phyloP scores from a whole-genome alignment of 1,139 yeast genomes.

The Geotrichum histeridarum region DNA sequence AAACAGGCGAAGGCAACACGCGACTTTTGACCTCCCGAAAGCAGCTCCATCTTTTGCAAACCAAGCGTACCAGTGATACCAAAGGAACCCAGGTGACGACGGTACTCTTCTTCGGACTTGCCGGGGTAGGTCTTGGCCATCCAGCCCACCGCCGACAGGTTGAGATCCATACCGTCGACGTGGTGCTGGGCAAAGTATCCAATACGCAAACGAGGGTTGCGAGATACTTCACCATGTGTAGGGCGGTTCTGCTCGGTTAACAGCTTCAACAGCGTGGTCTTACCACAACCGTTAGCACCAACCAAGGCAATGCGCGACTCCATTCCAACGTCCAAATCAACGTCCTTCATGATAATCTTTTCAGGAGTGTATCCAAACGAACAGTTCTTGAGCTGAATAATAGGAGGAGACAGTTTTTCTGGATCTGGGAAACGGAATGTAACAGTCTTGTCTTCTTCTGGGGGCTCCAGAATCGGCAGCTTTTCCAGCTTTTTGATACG shows the following conservation, averaged over 20 bases:
- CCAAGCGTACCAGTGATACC: slow-evolving; percentile 96
- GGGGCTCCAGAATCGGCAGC: slow-evolving; percentile 85
- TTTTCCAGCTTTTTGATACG: slow-evolving; percentile 94
- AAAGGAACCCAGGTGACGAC: slow-evolving; percentile 93
- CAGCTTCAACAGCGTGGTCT: slow-evolving; percentile 83
- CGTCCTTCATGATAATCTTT: slow-evolving; percentile 60
- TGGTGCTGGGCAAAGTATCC: slow-evolving; percentile 99
- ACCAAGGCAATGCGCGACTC: slow-evolving; percentile 92
- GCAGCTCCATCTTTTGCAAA: slow-evolving; percentile 77
- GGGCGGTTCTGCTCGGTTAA: slow-evolving; percentile 76
- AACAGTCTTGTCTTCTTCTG: slow-evolving; percentile 83
- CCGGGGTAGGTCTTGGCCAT: slow-evolving; percentile 89
- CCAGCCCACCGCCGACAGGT: slow-evolving; percentile 88
- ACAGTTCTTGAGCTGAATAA: slow-evolving; percentile 80
- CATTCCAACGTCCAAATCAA: slow-evolving; percentile 86
- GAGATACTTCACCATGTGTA: slow-evolving; percentile 63
- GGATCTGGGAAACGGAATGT: slow-evolving; percentile 94
- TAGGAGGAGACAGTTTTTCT: slow-evolving; percentile 88
- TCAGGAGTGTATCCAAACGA: slow-evolving; percentile 74
- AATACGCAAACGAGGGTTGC: slow-evolving; percentile 81
- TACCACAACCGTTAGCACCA: slow-evolving; percentile 99
- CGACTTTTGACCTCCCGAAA: slow-evolving; percentile 98
- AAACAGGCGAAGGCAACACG: slow-evolving; percentile 97
- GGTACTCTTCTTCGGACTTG: slow-evolving; percentile 90
- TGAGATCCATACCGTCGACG: slow-evolving; percentile 93